phyloP scores from a whole-genome alignment of 2,329 filamentous ascomycete genomes.

The Phialophora macrospora region DNA sequence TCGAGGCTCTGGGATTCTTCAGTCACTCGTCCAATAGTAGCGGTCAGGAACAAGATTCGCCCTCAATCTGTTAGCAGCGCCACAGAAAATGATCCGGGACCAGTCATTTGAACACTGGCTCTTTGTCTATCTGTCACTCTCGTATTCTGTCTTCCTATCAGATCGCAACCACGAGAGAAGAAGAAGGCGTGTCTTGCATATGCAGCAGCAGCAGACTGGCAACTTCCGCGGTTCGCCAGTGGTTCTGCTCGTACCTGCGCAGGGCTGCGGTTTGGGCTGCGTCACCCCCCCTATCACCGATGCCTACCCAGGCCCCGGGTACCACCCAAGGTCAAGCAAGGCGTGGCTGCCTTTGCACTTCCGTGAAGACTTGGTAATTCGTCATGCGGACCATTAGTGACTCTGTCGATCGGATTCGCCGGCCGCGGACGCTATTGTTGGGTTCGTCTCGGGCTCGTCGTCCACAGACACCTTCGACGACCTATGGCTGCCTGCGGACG shows the following conservation, averaged over 20 bases:
- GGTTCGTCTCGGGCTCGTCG: neutral
- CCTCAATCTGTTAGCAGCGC: neutral
- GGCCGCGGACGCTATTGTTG: neutral
- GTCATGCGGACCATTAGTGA: neutral
- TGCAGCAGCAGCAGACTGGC: neutral
- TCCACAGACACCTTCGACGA: neutral
- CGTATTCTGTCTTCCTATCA: conserved; percentile 13
- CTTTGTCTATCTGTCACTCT: neutral
- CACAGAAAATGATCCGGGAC: neutral
- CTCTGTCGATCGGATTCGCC: conserved; percentile 6
- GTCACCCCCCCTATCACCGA: too few species aligned
- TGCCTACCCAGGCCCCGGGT: neutral
- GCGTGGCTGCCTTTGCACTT: neutral
- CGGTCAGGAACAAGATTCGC: neutral
- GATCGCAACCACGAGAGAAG: neutral
- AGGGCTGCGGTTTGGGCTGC: neutral
- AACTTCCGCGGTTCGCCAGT: neutral
- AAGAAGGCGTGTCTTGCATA: neutral
- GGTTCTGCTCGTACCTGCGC: neutral
- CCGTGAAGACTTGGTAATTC: neutral
- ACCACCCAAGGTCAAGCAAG: neutral
- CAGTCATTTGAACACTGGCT: conserved; percentile 1
- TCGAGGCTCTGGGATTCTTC: neutral
- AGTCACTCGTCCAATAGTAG: neutral
- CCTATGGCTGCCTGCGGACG: neutral